Conservation (phyloP, 805 yeast species). For the Wickerhamomyces rabaulensis region DNA sequence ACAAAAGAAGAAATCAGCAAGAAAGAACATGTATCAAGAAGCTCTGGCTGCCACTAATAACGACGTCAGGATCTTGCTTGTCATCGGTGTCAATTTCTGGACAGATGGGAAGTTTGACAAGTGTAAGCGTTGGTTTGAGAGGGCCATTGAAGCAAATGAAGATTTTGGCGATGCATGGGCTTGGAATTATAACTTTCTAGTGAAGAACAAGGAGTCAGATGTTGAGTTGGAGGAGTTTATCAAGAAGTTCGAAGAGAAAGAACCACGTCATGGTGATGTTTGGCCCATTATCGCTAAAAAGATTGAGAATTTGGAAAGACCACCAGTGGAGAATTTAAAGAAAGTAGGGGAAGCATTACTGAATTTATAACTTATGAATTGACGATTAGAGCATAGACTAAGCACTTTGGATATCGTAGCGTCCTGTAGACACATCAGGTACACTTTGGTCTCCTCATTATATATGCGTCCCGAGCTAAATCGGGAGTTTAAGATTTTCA, state of each 20-base stretch:
- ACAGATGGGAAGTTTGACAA: constrained; percentile 54
- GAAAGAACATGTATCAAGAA: constrained; percentile 56
- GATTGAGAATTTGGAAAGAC: constrained; percentile 39
- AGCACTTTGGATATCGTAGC: too few relatives aligned
- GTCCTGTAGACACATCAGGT: too few relatives aligned
- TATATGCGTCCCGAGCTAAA: too few relatives aligned
- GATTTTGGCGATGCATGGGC: constrained; percentile 77
- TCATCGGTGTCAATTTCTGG: constrained; percentile 68
- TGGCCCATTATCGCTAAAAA: constrained; percentile 54
- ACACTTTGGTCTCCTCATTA: too few relatives aligned
- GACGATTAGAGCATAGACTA: not conserved
- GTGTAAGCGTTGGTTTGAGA: constrained; percentile 69
- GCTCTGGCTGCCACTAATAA: constrained; percentile 68
- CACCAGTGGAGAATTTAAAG: constrained; percentile 36
- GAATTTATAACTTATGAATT: not conserved
- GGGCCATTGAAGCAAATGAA: constrained; percentile 51
- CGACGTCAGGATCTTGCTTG: constrained; percentile 49
- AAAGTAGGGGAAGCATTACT: constrained; percentile 6
- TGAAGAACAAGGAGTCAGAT: constrained; percentile 26
- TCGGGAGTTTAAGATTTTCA: too few relatives aligned
- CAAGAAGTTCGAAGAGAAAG: constrained; percentile 34
- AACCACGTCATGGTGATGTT: constrained; percentile 54
- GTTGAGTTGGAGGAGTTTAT: constrained; percentile 34
- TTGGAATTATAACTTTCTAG: constrained; percentile 47
- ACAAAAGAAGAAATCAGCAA: constrained; percentile 41